Conservation (phyloP, 163 green algal species). For the Prototheca stagnorum region DNA sequence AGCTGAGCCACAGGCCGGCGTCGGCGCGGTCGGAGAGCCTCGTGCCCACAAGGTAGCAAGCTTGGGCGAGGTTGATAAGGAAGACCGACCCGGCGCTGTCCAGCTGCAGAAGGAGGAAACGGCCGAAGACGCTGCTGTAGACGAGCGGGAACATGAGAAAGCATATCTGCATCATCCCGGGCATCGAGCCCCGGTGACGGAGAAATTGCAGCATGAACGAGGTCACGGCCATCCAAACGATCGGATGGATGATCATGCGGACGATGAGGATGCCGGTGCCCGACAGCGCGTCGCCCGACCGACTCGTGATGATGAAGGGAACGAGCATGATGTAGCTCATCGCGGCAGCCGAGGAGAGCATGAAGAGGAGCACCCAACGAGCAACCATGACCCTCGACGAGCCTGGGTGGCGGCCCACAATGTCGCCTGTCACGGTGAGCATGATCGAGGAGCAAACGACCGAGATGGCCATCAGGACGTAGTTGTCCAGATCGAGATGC, state of each 20-base stretch:
- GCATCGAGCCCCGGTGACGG: conserved; percentile 16
- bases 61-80: conserved; percentile 23
- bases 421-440: too few species aligned
- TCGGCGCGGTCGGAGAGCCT: conserved; percentile 8
- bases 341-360: too few species aligned
- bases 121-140: conserved; percentile 26
- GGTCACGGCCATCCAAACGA: conserved; percentile 16
- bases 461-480: too few species aligned
- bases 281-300: conserved; percentile 6
- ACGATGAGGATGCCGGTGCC: conserved; percentile 19
- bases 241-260: conserved; percentile 22
- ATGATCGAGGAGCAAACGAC: too few species aligned
- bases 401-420: too few species aligned
- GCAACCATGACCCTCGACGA: too few species aligned
- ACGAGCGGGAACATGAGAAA: conserved; percentile 19
- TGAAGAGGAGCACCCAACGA: too few species aligned
- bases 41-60: conserved; percentile 3
- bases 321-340: too few species aligned
- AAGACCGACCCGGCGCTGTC: conserved; percentile 14
- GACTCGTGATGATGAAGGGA: conserved; percentile 17
- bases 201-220: conserved; percentile 15
- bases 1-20: conserved; percentile 5
- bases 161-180: conserved; percentile 10
- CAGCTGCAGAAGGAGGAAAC: conserved; percentile 33
- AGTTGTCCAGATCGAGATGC: too few species aligned